Conservation (phyloP, 1,284 basidiomycete species). For the Coniferiporia sulphurascens region DNA sequence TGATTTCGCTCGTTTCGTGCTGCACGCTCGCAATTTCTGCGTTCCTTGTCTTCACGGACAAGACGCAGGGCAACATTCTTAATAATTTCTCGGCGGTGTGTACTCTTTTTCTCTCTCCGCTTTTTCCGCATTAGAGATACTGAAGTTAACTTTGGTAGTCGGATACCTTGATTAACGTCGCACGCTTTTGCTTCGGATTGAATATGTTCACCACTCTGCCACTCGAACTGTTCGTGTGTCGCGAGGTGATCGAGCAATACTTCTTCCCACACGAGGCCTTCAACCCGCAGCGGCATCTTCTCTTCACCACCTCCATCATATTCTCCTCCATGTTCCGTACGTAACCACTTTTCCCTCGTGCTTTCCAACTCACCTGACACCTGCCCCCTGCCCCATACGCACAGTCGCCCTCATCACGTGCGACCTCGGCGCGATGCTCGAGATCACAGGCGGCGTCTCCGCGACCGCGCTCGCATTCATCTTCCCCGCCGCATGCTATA, state of each 20-base stretch:
- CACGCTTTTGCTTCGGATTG: slow-evolving; percentile 91
- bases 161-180: slow-evolving; percentile 87
- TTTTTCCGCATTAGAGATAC: background rate
- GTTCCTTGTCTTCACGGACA: slow-evolving; percentile 91
- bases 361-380: background rate
- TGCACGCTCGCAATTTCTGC: slow-evolving; percentile 85
- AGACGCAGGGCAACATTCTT: slow-evolving; percentile 89
- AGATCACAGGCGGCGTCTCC: slow-evolving; percentile 93
- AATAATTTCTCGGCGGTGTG: slow-evolving; percentile 83
- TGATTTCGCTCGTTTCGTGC: slow-evolving; percentile 78
- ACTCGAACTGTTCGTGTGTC: slow-evolving; percentile 89
- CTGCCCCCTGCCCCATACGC: background rate
- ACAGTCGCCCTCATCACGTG: slow-evolving; percentile 89
- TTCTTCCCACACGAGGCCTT: slow-evolving; percentile 86
- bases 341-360: slow-evolving; percentile 25
- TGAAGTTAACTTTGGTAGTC: slow-evolving; percentile 36
- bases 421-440: slow-evolving; percentile 95
- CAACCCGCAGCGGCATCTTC: slow-evolving; percentile 78
- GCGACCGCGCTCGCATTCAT: slow-evolving; percentile 95
- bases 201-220: slow-evolving; percentile 99
- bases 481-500: slow-evolving; percentile 85
- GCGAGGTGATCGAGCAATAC: slow-evolving; percentile 92
- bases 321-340: slow-evolving; percentile 79
- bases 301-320: slow-evolving; percentile 87
- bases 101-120: slow-evolving; percentile 2